Evolutionary conservation across 352 stramenopile species (phyloP).

Genomic region (Phytophthora cactorum): DNA sequence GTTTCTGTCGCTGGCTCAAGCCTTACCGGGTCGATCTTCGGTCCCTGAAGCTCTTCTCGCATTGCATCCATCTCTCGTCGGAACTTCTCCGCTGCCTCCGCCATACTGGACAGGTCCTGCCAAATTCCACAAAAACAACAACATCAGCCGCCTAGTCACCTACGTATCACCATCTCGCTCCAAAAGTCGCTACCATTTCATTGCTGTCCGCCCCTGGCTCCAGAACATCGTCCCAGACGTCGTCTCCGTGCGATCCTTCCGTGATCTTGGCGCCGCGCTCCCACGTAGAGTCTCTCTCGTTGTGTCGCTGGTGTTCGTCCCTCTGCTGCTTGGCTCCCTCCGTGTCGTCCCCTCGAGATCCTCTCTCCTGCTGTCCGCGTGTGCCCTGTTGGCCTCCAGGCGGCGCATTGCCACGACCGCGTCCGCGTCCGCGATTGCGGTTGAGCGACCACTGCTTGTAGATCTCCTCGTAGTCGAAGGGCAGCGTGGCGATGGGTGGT

Average conservation of each 20-base stretch:
- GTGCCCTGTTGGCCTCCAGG: slow-evolving; percentile 29
- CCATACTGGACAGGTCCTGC: slow-evolving; percentile 86
- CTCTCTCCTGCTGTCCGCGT: slow-evolving; percentile 50
- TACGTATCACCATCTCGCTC: slow-evolving; percentile 5
- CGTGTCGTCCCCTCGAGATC: slow-evolving; percentile 52
- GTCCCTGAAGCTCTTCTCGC: slow-evolving; percentile 56
- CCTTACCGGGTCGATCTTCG: slow-evolving; percentile 43
- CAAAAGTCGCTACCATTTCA: slow-evolving; percentile 57
- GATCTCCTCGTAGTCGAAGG: slow-evolving; percentile 89
- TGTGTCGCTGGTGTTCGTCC: slow-evolving; percentile 38
- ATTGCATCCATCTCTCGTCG: slow-evolving; percentile 87
- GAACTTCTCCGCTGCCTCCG: slow-evolving; percentile 81
- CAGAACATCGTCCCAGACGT: slow-evolving; percentile 85
- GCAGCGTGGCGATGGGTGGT: slow-evolving; percentile 72
- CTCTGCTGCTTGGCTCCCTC: slow-evolving; percentile 51
- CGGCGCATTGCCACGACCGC: slow-evolving; percentile 56
- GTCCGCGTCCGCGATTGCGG: slow-evolving; percentile 77
- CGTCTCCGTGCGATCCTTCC: slow-evolving; percentile 44
- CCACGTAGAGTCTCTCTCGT: slow-evolving; percentile 63
- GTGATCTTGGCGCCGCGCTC: slow-evolving; percentile 55
- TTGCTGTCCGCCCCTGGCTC: slow-evolving; percentile 52
- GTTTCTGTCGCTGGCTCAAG: neutral
- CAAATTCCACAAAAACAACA: slow-evolving; percentile 6
- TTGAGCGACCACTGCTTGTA: slow-evolving; percentile 89
- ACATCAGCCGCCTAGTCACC: slow-evolving; percentile 1